Percentiles rank a stretch among this genome's conserved stretches.
Conservation (phyloP, 371 early-diverging fungal genomes). For the Synchytrium microbalum region DNA sequence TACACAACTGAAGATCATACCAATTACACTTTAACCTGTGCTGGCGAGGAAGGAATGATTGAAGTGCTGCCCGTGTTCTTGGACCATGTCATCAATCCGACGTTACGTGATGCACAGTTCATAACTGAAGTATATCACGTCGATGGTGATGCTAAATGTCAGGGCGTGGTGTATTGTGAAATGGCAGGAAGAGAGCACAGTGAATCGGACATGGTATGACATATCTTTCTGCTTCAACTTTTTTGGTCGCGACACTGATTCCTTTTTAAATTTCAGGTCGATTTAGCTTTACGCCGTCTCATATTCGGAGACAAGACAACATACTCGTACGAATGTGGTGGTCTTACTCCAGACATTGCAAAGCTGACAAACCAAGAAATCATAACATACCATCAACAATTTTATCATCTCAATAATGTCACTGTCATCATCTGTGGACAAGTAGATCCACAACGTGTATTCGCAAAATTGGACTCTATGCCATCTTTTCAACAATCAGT, state of each 20-base stretch:
- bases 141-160: slow-evolving; percentile 52
- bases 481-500: neutral
- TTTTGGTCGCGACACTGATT: slow-evolving; percentile 6
- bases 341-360: slow-evolving; percentile 59
- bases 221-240: neutral
- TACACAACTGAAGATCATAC: slow-evolving; percentile 54
- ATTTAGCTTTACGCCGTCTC: slow-evolving; percentile 17
- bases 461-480: slow-evolving; percentile 22
- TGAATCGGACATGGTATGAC: slow-evolving; percentile 49
- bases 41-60: slow-evolving; percentile 47
- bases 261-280: slow-evolving; percentile 21
- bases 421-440: slow-evolving; percentile 55
- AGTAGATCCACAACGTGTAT: slow-evolving; percentile 33
- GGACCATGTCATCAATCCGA: slow-evolving; percentile 67
- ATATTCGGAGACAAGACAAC: slow-evolving; percentile 20
- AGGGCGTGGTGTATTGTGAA: slow-evolving; percentile 78
- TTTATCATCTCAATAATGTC: slow-evolving; percentile 55
- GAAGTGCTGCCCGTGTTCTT: slow-evolving; percentile 53
- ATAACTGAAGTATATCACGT: slow-evolving; percentile 39
- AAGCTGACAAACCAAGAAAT: slow-evolving; percentile 59
- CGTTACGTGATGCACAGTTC: slow-evolving; percentile 13
- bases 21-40: slow-evolving; percentile 59
- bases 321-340: slow-evolving; percentile 67
- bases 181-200: slow-evolving; percentile 65
- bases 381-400: slow-evolving; percentile 55